Conservation (phyloP, 306 rosid species). For the Quillaja saponaria region DNA sequence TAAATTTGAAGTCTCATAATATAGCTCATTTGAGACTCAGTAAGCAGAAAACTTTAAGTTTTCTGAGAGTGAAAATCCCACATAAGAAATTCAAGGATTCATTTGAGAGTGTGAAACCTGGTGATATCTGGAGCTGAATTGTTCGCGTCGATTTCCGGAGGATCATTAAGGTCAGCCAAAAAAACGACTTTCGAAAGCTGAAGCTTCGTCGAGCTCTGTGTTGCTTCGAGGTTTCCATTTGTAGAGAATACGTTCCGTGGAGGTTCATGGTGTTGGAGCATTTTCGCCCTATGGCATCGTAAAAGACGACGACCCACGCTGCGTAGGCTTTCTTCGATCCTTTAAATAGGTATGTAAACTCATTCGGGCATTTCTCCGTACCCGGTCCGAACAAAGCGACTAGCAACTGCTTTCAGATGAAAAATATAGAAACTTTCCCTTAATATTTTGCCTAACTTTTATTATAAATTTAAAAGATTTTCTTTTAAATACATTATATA, state of each 20-base stretch:
- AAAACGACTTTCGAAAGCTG: slow-evolving; percentile 52
- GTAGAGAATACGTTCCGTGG: not conserved
- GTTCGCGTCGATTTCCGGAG: slow-evolving; percentile 63
- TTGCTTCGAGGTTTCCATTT: slow-evolving; percentile 24
- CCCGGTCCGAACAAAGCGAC: no score
- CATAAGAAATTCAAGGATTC: not conserved
- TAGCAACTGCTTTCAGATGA: no score
- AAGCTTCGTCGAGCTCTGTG: slow-evolving; percentile 28
- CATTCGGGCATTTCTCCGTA: no score
- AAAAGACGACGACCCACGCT: no score
- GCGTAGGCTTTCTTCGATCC: no score
- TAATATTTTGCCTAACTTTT: no score
- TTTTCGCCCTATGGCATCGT: slow-evolving; percentile 1
- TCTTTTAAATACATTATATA: no score
- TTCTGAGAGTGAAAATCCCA: not conserved
- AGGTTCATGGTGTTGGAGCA: slow-evolving; percentile 43
- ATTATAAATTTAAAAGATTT: no score
- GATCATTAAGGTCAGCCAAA: slow-evolving; percentile 85
- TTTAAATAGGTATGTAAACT: no score
- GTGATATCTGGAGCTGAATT: slow-evolving; percentile 46
- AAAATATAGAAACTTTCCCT: no score
- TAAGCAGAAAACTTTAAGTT: not conserved
- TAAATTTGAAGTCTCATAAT: no score
- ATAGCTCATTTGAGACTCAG: no score
- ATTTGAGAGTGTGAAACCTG: slow-evolving; percentile 31